Conservation (phyloP, 164 flowering plant genomes). For the Vitis riparia region DNA sequence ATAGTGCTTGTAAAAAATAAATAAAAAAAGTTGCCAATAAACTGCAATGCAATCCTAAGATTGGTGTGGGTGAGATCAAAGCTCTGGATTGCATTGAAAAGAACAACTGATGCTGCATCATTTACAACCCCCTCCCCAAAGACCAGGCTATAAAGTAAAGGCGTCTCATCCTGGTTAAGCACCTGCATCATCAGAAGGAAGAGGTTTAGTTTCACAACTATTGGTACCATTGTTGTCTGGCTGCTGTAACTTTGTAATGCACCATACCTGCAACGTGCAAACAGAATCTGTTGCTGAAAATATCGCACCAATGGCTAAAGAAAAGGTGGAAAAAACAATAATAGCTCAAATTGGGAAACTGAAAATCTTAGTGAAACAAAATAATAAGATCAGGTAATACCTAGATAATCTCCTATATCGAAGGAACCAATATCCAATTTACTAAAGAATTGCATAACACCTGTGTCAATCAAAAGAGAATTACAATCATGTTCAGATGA, state of each 20-base stretch:
- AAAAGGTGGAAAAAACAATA: constrained; percentile 1
- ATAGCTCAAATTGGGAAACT: constrained; percentile 8
- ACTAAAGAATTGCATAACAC: constrained; percentile 40
- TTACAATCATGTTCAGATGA: neutral
- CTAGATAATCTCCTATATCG: constrained; percentile 53
- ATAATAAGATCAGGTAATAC: constrained; percentile 21
- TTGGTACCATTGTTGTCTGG: neutral
- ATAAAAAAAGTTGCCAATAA: constrained; percentile 62
- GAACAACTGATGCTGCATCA: constrained; percentile 92
- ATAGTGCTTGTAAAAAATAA: constrained; percentile 69
- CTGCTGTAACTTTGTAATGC: neutral
- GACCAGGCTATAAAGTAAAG: constrained; percentile 83
- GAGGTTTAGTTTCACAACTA: neutral
- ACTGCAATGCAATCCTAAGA: constrained; percentile 39
- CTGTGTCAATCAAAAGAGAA: constrained; percentile 28
- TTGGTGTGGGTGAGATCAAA: constrained; percentile 55
- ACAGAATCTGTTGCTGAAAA: constrained; percentile 93
- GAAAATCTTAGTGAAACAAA: neutral
- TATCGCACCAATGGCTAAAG: constrained; percentile 82
- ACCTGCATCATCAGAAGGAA: constrained; percentile 44
- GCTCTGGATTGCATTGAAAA: constrained; percentile 82
- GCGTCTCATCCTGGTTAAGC: constrained; percentile 85
- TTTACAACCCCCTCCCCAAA: constrained; percentile 93
- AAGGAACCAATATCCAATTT: constrained; percentile 45
- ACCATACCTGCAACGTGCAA: constrained; percentile 81